Conservation (phyloP, 1,284 basidiomycete species). For the Leccinum pachyderme region DNA sequence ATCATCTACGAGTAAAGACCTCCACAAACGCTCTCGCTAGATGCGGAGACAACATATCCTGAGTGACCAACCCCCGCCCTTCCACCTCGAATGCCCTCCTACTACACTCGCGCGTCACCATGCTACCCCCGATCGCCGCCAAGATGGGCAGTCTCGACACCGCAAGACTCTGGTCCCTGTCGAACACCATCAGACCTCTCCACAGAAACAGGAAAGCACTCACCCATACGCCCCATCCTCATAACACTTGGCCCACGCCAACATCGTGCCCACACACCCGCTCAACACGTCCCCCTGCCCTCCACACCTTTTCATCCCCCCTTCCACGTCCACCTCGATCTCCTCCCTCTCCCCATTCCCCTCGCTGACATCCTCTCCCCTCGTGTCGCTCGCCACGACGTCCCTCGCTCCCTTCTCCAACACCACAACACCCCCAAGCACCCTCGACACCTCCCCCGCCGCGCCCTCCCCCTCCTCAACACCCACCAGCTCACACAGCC, state of each 20-base stretch:
- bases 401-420: constrained; percentile 87
- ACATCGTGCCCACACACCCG: constrained; percentile 82
- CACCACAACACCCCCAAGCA: constrained; percentile 85
- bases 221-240: constrained; percentile 78
- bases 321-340: constrained; percentile 66
- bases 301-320: constrained; percentile 90
- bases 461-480: constrained; percentile 49
- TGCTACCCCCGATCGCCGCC: constrained; percentile 85
- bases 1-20: constrained; percentile 48
- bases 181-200: no score
- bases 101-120: constrained; percentile 85
- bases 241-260: constrained; percentile 94
- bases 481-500: constrained; percentile 75
- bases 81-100: constrained; percentile 71
- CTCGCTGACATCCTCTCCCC: constrained; percentile 42
- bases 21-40: constrained; percentile 74
- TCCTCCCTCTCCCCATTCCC: constrained; percentile 49
- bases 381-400: constrained; percentile 66
- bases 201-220: constrained; percentile 18
- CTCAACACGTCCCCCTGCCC: constrained; percentile 95
- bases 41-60: constrained; percentile 78
- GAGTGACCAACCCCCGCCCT: constrained; percentile 83
- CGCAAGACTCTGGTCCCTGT: constrained; percentile 50
- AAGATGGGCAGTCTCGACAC: constrained; percentile 73
- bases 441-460: constrained; percentile 64